Conservation (phyloP, 2,329 filamentous ascomycete genomes). For the Calcarisporium arbuscula region DNA sequence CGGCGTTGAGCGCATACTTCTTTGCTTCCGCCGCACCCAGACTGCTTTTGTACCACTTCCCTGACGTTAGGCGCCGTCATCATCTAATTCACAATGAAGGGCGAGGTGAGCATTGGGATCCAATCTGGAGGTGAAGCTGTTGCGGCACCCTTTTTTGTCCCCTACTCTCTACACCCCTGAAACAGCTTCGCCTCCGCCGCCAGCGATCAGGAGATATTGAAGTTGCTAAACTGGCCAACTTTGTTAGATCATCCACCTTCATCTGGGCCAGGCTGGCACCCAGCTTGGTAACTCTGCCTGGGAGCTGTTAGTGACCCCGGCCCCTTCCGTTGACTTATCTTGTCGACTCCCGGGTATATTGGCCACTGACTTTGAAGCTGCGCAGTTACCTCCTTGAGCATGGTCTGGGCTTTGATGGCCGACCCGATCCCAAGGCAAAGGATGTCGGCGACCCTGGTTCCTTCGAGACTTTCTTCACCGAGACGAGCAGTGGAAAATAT, state of each 20-base stretch:
- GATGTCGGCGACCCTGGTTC: constrained; percentile 57
- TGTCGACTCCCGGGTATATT: constrained; percentile 12
- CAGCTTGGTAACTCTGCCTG: constrained; percentile 71
- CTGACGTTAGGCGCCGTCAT: constrained; percentile 14
- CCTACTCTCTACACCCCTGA: neutral
- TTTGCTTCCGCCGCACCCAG: constrained; percentile 14
- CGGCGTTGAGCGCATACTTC: constrained; percentile 30
- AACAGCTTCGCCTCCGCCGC: constrained; percentile 4
- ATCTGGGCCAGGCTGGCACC: constrained; percentile 63
- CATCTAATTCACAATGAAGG: constrained; percentile 43
- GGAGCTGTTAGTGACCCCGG: constrained; percentile 58
- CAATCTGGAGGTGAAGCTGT: neutral
- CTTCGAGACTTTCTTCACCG: constrained; percentile 68
- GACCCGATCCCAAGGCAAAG: constrained; percentile 53
- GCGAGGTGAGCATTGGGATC: constrained; percentile 40
- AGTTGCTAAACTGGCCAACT: constrained; percentile 3
- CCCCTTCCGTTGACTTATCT: constrained; percentile 5
- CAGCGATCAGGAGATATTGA: neutral
- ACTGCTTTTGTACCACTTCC: constrained; percentile 14
- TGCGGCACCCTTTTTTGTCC: neutral
- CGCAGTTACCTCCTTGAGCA: constrained; percentile 66
- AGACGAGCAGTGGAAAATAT: constrained; percentile 66
- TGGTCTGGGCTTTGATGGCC: constrained; percentile 59
- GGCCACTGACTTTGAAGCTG: constrained; percentile 11
- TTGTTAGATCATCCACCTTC: constrained; percentile 54